Evolutionary conservation across 306 rosid genomes (phyloP).

Genomic region (Vigna mungo): DNA sequence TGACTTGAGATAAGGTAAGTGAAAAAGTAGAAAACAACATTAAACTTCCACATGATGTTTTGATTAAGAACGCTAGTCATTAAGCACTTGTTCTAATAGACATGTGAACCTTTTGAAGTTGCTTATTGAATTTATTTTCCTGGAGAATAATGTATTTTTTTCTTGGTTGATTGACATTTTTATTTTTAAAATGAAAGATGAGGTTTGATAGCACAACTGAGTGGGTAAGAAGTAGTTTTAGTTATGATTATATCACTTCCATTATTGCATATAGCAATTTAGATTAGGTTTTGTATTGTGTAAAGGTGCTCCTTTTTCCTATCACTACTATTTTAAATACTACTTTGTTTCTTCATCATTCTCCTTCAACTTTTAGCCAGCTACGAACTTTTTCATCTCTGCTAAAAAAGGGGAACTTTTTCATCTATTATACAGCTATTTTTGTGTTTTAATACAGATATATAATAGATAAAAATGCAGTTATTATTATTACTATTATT

Average conservation of each 20-base stretch:
- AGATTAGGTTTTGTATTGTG: conserved; percentile 9
- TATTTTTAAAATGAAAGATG: neutral
- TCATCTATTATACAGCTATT: no score
- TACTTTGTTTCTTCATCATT: neutral
- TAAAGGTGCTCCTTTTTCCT: neutral
- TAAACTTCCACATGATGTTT: neutral
- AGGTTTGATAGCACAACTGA: neutral
- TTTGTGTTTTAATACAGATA: no score
- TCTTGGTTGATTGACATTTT: neutral
- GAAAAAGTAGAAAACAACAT: neutral
- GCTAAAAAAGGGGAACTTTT: no score
- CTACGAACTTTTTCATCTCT: neutral
- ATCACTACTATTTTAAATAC: neutral
- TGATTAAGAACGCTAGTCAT: conserved; percentile 1
- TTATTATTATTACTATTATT: no score
- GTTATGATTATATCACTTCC: neutral
- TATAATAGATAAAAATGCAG: no score
- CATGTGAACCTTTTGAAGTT: neutral
- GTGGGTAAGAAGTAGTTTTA: neutral
- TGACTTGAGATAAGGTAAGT: neutral
- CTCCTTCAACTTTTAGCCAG: neutral
- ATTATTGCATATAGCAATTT: neutral
- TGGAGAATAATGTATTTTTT: no score
- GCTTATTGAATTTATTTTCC: neutral
- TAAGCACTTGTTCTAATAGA: neutral